These are phyloP conservation scores for Pestalotiopsis sp. DNA, from an alignment of 2,329 filamentous ascomycete species.

Conservation along the genomic window DNA sequence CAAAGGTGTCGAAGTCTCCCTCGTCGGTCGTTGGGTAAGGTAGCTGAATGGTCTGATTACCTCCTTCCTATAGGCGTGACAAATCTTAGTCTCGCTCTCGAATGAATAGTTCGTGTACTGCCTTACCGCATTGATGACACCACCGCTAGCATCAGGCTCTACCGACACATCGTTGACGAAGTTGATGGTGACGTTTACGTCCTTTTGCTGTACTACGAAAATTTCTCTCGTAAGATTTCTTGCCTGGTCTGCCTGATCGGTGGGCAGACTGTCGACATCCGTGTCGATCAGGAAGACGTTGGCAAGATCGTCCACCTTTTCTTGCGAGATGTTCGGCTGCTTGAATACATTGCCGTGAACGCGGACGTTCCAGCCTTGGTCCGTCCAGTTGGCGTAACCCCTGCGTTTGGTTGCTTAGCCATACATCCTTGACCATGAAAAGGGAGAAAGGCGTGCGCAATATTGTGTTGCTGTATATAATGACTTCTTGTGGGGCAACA, in stretches of 20 bases:
- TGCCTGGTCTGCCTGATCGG: conserved; percentile 65
- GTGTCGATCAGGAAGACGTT: conserved; percentile 72
- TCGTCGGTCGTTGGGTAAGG: conserved; percentile 67
- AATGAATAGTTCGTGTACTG: background rate
- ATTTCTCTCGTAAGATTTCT: conserved; percentile 75
- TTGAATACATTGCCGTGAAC: conserved; percentile 85
- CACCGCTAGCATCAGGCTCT: conserved; percentile 58
- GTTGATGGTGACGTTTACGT: conserved; percentile 65
- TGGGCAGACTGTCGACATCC: conserved; percentile 60
- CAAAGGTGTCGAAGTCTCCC: conserved; percentile 75
- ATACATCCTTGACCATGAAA: background rate
- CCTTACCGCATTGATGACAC: conserved; percentile 44
- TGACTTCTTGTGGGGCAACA: background rate
- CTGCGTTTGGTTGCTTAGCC: conserved; percentile 27
- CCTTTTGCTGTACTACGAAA: conserved; percentile 73
- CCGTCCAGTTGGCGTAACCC: conserved; percentile 76
- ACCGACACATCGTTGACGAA: conserved; percentile 49
- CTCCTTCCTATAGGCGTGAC: conserved; percentile 45
- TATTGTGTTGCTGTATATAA: background rate
- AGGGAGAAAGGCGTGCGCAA: conserved; percentile 9
- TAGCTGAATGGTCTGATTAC: conserved; percentile 63
- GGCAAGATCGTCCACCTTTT: conserved; percentile 69
- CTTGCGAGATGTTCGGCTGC: conserved; percentile 67
- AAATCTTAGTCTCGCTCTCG: background rate
- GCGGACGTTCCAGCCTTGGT: conserved; percentile 75